Base-by-base conservation (phyloP, 768 basidiomycete genomes). In the Suillus paluster region DNA sequence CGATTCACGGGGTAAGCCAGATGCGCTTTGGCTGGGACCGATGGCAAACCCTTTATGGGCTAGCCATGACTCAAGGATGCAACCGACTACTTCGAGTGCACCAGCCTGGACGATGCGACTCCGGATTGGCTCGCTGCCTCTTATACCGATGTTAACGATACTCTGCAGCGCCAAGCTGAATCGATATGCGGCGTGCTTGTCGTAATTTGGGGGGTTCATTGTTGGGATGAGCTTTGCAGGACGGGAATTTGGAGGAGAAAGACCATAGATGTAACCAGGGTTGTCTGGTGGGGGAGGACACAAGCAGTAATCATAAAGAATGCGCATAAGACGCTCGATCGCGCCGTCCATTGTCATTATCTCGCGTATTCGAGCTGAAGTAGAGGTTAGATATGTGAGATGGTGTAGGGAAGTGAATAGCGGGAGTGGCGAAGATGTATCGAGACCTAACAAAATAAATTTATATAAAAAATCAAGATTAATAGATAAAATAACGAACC, bases 261-360 rank as follows among this genome's bases (percentile, higher is more conserved):
- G 88, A 54, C 92, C 92, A 68, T 94, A 94, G 63, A 94, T 83
- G 45, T 87, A 66, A 33, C 88, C 80, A 1, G 90, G 88, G 69
- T 90, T 91, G 67, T 92, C 91, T 46, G 91, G 91, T 0, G 89
- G 89, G 1, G 93, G 91, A 1, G 93, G 92, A 64, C 83, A 87
- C 25, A 93, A 76, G 74, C 94, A 95, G 68, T 93, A 94, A 64
- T 95, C 92, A 69, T 91, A 91, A 11, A 97, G 82, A 64, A 99
- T 94, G 61, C 92, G 86, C 15, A 99, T 92, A 34, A 99, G 89
- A 15, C 97, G 90, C 72, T 99, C 97, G 19, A 99, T 87, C 1
- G 97, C 97, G 52, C 97, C 97, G 71, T 99, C 97, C 84, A 92
- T 89, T 33, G 95, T 97, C 86, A 99, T 92, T 68, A 97, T 98